Evolutionary conservation across 495 filamentous ascomycete species (phyloP).

Genomic region (Neurospora sp.): DNA sequence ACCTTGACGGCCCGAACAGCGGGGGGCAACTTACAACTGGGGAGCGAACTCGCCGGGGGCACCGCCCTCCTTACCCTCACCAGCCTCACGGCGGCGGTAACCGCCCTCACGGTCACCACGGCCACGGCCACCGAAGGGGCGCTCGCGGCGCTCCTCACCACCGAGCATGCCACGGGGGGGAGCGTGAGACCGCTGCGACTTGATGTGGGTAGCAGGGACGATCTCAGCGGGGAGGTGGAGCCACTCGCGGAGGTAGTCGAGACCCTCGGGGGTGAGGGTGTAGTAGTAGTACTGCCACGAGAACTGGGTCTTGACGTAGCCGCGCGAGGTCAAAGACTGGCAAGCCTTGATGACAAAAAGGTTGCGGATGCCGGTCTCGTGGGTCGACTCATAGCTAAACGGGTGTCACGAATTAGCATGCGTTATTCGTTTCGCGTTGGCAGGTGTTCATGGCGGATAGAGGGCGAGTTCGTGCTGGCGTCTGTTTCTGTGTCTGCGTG

Average conservation of each 20-base stretch:
- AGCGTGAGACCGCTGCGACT: conserved; percentile 97
- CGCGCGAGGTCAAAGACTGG: conserved; percentile 95
- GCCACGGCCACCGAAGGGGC: conserved; percentile 52
- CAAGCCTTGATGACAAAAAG: conserved; percentile 96
- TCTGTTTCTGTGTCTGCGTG: not conserved
- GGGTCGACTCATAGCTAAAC: conserved; percentile 27
- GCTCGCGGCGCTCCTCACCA: conserved; percentile 74
- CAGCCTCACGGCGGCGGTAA: conserved; percentile 76
- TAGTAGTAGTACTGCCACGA: conserved; percentile 99
- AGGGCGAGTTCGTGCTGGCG: not conserved
- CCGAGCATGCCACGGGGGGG: conserved; percentile 98
- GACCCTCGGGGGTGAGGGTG: conserved; percentile 97
- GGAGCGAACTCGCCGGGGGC: conserved; percentile 92
- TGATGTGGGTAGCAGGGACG: conserved; percentile 98
- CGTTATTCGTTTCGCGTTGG: not conserved
- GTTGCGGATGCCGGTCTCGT: conserved; percentile 68
- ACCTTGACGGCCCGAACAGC: not conserved
- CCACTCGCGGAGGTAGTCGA: conserved; percentile 99
- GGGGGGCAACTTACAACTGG: conserved; percentile 55
- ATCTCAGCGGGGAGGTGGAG: conserved; percentile 99
- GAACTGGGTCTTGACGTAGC: conserved; percentile 99
- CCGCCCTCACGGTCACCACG: conserved; percentile 80
- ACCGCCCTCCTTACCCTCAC: conserved; percentile 87
- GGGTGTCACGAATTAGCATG: conserved; percentile 16
- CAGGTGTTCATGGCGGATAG: not conserved